These are phyloP conservation scores for Talaromyces piceae DNA, from an alignment of 2,329 filamentous ascomycete species.

Conservation along the genomic window DNA sequence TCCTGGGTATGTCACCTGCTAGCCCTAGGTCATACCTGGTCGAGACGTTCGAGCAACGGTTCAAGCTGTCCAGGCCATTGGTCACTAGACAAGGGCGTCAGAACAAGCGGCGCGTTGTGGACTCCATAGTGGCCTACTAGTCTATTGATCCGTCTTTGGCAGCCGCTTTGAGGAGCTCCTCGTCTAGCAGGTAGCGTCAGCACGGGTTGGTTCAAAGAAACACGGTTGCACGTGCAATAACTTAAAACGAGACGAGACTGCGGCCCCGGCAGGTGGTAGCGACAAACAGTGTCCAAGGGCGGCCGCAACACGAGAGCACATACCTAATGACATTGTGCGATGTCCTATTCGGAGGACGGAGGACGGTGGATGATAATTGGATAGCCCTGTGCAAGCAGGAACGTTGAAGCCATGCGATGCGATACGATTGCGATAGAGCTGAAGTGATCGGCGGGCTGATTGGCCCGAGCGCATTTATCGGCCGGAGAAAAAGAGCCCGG, in stretches of 20 bases:
- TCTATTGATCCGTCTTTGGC: conserved; percentile 54
- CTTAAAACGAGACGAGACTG: background rate
- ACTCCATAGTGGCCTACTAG: conserved; percentile 37
- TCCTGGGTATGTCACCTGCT: background rate
- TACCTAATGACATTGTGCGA: conserved; percentile 27
- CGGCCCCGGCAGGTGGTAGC: background rate
- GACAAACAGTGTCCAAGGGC: background rate
- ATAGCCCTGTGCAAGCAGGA: background rate
- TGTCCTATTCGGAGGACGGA: background rate
- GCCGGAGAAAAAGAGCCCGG: background rate
- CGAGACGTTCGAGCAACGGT: conserved; percentile 59
- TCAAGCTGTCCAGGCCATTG: conserved; percentile 63
- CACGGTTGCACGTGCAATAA: background rate
- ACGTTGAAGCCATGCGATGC: background rate
- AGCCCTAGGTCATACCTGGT: conserved; percentile 45
- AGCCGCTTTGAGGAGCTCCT: conserved; percentile 48
- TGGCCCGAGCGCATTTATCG: conserved; percentile 1
- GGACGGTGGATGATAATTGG: background rate
- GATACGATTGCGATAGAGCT: conserved; percentile 4
- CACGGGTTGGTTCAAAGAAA: background rate
- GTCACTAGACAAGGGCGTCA: conserved; percentile 42
- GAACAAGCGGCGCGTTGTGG: background rate
- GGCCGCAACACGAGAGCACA: conserved; percentile 6
- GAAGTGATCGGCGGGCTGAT: background rate
- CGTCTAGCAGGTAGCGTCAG: conserved; percentile 27